Evolutionary conservation across 2,329 filamentous ascomycete species (phyloP).

Genomic region (Diaporthe vexans): DNA sequence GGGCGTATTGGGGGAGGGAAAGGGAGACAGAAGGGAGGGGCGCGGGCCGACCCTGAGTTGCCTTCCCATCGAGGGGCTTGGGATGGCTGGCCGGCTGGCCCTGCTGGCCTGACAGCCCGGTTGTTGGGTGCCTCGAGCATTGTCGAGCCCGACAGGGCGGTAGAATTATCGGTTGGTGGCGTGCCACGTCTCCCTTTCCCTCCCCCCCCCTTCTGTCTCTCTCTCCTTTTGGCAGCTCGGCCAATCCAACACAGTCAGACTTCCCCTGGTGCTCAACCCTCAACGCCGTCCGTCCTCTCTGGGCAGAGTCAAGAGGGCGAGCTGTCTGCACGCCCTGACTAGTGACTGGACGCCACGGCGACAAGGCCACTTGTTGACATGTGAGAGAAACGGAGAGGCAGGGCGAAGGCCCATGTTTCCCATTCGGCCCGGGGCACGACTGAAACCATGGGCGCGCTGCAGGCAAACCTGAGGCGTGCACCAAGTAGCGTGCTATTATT

Average conservation of each 20-base stretch:
- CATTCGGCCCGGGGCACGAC: slow-evolving; percentile 25
- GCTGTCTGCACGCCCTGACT: slow-evolving; percentile 10
- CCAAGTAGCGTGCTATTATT: too few species aligned
- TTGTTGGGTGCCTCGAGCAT: slow-evolving; percentile 11
- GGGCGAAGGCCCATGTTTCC: slow-evolving; percentile 7
- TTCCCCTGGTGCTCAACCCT: too few species aligned
- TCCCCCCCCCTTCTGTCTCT: too few species aligned
- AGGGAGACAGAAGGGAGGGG: slow-evolving; percentile 7
- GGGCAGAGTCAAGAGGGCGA: slow-evolving; percentile 6
- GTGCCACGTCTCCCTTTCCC: slow-evolving; percentile 16
- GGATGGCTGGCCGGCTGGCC: background rate
- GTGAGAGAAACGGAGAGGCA: slow-evolving; percentile 21
- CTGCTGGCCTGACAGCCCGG: too few species aligned
- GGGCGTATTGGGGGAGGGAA: background rate
- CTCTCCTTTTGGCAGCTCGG: background rate
- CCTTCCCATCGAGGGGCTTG: background rate
- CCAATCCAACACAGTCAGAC: background rate
- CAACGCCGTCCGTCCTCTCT: background rate
- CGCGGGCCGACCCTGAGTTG: slow-evolving; percentile 38
- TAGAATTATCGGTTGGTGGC: slow-evolving; percentile 15
- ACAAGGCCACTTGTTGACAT: slow-evolving; percentile 18
- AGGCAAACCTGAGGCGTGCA: background rate
- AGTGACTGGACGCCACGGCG: background rate
- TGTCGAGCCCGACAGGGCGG: slow-evolving; percentile 11
- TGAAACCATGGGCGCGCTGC: slow-evolving; percentile 21